Percentiles rank a stretch among this genome's conserved stretches.
phyloP scores from a whole-genome alignment of 2,329 filamentous ascomycete species.

The Diaporthe longicolla region DNA sequence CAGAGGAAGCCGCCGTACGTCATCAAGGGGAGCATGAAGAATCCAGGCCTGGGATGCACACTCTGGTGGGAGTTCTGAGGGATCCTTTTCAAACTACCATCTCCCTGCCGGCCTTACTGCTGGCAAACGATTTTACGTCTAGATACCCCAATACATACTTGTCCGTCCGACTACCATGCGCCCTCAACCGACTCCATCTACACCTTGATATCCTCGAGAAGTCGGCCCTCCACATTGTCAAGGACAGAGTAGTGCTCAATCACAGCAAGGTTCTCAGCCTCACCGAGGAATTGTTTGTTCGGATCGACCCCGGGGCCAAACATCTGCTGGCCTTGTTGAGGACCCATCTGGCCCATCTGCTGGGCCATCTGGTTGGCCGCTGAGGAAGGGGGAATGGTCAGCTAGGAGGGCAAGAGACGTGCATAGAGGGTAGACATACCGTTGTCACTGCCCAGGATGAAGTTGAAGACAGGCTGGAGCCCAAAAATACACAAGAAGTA shows the following conservation, averaged over 20 bases:
- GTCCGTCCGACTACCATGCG: not conserved
- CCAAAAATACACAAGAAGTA: constrained; percentile 99
- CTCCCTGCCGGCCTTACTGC: not conserved
- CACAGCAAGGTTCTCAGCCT: constrained; percentile 96
- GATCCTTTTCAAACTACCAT: constrained; percentile 36
- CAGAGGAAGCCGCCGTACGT: constrained; percentile 77
- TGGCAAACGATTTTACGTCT: constrained; percentile 32
- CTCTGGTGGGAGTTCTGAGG: constrained; percentile 71
- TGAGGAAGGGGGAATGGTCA: constrained; percentile 55
- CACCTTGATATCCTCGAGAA: constrained; percentile 71
- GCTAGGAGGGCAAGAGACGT: constrained; percentile 1
- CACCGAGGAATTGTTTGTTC: constrained; percentile 92
- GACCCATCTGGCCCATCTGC: constrained; percentile 87
- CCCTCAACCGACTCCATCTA: constrained; percentile 32
- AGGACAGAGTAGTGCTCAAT: constrained; percentile 94
- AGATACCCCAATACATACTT: constrained; percentile 3
- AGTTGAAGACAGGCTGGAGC: constrained; percentile 96
- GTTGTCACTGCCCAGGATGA: constrained; percentile 95
- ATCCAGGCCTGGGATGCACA: constrained; percentile 72
- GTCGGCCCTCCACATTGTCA: constrained; percentile 87
- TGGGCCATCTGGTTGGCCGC: constrained; percentile 93
- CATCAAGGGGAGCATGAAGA: constrained; percentile 76
- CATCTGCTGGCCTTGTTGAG: constrained; percentile 75
- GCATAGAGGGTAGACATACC: constrained; percentile 67
- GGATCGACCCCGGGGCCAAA: constrained; percentile 95